phyloP scores from a whole-genome alignment of 139 green algal species.

The Edaphochlamys debaryana region DNA sequence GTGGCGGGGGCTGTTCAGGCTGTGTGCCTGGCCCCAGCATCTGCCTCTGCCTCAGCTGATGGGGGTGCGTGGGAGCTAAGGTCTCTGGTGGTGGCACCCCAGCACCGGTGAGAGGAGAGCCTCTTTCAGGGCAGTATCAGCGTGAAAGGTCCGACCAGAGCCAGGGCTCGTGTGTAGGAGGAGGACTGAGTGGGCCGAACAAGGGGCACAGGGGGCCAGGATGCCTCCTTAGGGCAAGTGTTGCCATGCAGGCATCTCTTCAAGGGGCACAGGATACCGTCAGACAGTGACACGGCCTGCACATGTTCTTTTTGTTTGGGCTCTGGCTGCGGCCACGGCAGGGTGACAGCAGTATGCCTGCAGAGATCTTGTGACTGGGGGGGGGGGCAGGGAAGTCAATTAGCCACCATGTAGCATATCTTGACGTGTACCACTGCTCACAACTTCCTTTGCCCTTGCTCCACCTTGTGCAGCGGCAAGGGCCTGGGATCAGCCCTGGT shows the following conservation, averaged over 20 bases:
- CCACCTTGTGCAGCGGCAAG: not conserved
- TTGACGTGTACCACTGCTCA: not conserved
- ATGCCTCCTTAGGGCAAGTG: no score
- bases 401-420: not conserved
- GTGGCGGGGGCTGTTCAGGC: not conserved
- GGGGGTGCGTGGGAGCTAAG: not conserved
- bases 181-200: not conserved
- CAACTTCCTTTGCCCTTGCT: not conserved
- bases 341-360: no score
- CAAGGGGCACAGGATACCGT: no score
- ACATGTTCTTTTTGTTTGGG: no score
- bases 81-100: conserved; percentile 4
- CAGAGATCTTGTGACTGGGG: not conserved
- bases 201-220: no score
- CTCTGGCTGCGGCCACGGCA: no score
- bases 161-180: no score
- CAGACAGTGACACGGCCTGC: no score
- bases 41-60: no score
- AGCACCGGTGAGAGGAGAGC: conserved; percentile 18
- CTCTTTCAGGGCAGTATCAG: not conserved
- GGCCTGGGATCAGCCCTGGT: conserved; percentile 12
- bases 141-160: no score
- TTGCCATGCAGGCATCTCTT: no score
- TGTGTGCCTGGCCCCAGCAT: not conserved
- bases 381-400: not conserved